Conservation (phyloP, 2,329 filamentous ascomycete species). For the Cladophialophora carrionii region DNA sequence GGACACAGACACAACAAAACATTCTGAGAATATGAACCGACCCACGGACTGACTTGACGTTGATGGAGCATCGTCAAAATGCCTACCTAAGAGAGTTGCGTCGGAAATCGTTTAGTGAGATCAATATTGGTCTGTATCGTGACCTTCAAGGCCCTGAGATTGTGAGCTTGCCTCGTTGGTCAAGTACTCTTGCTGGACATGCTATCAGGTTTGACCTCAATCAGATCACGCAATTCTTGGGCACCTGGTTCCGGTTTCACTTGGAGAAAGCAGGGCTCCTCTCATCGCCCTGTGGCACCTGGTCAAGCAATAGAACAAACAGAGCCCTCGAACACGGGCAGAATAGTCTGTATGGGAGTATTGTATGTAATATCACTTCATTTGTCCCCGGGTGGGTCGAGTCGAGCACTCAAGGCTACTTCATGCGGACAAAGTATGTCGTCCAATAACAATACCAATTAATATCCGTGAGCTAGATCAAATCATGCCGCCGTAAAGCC, state of each 20-base stretch:
- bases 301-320: background rate
- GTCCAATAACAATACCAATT: conserved; percentile 16
- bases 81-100: background rate
- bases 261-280: background rate
- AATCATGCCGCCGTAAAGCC: conserved; percentile 9
- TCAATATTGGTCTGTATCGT: background rate
- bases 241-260: background rate
- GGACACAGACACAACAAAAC: background rate
- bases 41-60: background rate
- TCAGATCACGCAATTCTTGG: background rate
- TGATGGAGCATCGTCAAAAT: background rate
- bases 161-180: background rate
- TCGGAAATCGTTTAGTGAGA: background rate
- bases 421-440: background rate
- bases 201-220: background rate
- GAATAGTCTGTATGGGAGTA: background rate
- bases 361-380: background rate
- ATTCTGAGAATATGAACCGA: background rate
- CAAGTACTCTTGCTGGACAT: background rate
- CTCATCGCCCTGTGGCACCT: background rate
- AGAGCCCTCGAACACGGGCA: background rate
- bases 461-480: conserved; percentile 15
- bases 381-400: background rate
- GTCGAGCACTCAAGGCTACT: conserved; percentile 1
- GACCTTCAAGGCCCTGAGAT: background rate